Evolutionary conservation across 2,329 filamentous ascomycete species (phyloP).

Genomic region (Lasiodiplodia sp.): DNA sequence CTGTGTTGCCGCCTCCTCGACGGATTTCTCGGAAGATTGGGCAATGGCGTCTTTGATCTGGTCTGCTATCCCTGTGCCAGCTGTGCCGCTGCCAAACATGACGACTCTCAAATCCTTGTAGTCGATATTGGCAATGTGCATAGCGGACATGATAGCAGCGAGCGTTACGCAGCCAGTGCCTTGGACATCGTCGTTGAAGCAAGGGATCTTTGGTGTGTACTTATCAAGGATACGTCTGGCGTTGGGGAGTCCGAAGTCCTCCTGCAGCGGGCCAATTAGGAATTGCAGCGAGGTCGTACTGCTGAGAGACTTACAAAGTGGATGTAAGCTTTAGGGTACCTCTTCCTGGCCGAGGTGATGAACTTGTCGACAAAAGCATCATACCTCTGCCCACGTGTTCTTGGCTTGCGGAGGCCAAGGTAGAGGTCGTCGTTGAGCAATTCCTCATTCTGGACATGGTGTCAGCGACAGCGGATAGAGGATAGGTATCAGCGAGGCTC

Average conservation of each 20-base stretch:
- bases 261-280: constrained; percentile 42
- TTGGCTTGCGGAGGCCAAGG: constrained; percentile 72
- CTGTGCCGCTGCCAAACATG: constrained; percentile 81
- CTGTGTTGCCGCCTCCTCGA: constrained; percentile 77
- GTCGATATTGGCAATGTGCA: constrained; percentile 72
- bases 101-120: constrained; percentile 75
- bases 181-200: constrained; percentile 92
- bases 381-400: constrained; percentile 75
- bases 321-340: constrained; percentile 81
- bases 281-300: background rate
- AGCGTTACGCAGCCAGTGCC: constrained; percentile 88
- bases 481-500: constrained; percentile 24
- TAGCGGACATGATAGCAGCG: constrained; percentile 78
- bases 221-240: constrained; percentile 77
- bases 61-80: constrained; percentile 85
- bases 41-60: constrained; percentile 83
- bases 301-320: constrained; percentile 66
- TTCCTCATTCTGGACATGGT: constrained; percentile 64
- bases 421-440: constrained; percentile 81
- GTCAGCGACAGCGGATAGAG: constrained; percentile 26
- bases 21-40: constrained; percentile 69
- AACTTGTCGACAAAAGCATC: constrained; percentile 80
- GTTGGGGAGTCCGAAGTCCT: constrained; percentile 84
- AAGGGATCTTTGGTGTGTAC: constrained; percentile 76
- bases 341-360: constrained; percentile 69